Evolutionary conservation across 2,329 filamentous ascomycete species (phyloP).

Genomic region (Neoarthrinium moseri): DNA sequence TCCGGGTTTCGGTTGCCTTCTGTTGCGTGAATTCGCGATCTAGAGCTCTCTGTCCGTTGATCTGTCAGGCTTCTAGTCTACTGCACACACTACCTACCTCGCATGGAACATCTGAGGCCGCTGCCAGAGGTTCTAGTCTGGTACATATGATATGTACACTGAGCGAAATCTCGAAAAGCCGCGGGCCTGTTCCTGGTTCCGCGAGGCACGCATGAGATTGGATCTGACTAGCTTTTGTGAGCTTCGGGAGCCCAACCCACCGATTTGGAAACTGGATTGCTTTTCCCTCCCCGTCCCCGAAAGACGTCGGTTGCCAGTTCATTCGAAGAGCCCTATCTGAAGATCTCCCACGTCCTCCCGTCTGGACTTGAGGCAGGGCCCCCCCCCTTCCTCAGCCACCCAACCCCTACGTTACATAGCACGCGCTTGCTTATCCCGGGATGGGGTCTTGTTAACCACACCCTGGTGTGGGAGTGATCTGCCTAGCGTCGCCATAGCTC

Average conservation of each 20-base stretch:
- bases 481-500: neutral
- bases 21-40: too few species aligned
- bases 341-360: constrained; percentile 3
- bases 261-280: neutral
- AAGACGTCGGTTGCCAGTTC: constrained; percentile 3
- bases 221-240: neutral
- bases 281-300: neutral
- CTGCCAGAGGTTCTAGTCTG: too few species aligned
- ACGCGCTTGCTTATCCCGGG: too few species aligned
- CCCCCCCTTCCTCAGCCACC: neutral
- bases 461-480: constrained; percentile 1
- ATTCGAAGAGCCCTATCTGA: constrained; percentile 2
- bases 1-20: too few species aligned
- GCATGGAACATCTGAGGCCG: too few species aligned
- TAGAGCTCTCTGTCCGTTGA: too few species aligned
- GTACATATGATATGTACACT: too few species aligned
- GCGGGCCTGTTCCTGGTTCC: neutral
- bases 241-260: constrained; percentile 2
- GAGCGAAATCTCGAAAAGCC: neutral
- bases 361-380: neutral
- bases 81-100: too few species aligned
- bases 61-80: neutral
- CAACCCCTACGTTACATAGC: neutral
- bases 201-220: neutral
- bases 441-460: neutral